Evolutionary conservation across 441 rosid genomes (phyloP), one percentile per base, ranked within the genome.

Genomic region (Bocquillonia castaneifolia): DNA sequence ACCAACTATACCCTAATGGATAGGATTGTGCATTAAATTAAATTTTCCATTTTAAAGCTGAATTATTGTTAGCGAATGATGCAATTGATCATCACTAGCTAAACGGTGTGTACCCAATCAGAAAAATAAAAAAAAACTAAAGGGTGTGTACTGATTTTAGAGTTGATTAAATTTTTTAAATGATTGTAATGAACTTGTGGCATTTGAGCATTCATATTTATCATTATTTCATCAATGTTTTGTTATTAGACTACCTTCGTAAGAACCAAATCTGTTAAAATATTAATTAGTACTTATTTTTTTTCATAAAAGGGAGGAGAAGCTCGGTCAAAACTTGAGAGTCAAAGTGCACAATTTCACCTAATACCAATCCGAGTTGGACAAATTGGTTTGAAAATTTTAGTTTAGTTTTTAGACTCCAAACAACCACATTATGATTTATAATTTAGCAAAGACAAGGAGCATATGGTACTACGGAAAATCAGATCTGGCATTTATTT

Each of bases 401-500:
- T 36, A 10, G 39, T 39, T 40, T 6, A 32, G 9, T 8, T 56
- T 53, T 9, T 15, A n/a, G 45, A 3, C 31, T 20, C 17, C 17
- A 2, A 60, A 34, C n/a, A 45, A 34, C 28, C n/a, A 29, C 59
- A 28, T 17, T 1, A 18, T 9, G 52, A 6, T 44, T 44, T 13
- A 13, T 13, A 14, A 10, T 20, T 20, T 56, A 14, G 54, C 17
- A 12, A 44, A 10, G 12, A 20, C 22, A 2, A 71, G 44, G n/a
- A 36, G 68, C 68, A 59, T 34, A 58, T 51, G 72, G 72, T 60
- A 71, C 72, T 37, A 69, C 67, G 79, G 79, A 75, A 74, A 71
- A 77, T 77, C 74, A 65, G 78, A 80, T 72, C 81, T 70, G 64
- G 63, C 68, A 68, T 56, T 67, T 50, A 29, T 32, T 61, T 63